A percentile compares a stretch with the other conserved stretches of the same genome.
Evolutionary conservation across 768 basidiomycete species (phyloP).

Genomic region (Chalciporus sphaerocephalus): DNA sequence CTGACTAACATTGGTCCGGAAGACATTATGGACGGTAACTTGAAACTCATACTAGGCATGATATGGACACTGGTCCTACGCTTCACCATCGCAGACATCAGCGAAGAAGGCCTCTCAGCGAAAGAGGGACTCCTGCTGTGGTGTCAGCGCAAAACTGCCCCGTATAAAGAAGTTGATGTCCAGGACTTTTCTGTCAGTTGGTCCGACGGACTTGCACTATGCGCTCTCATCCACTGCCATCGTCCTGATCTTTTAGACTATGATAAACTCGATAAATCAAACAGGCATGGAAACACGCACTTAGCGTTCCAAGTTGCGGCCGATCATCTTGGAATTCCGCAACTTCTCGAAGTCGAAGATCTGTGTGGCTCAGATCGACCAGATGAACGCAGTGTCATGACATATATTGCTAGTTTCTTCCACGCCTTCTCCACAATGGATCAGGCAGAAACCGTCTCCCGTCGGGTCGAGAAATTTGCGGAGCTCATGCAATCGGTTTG

Average conservation of each 20-base stretch:
- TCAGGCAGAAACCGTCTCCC: constrained; percentile 93
- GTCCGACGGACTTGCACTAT: constrained; percentile 93
- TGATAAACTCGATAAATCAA: constrained; percentile 75
- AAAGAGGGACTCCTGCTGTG: constrained; percentile 96
- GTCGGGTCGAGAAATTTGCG: constrained; percentile 92
- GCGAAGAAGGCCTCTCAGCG: constrained; percentile 97
- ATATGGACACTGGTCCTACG: constrained; percentile 98
- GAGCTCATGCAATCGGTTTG: constrained; percentile 93
- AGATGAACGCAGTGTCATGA: constrained; percentile 97
- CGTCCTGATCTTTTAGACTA: constrained; percentile 94
- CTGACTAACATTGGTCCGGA: constrained; percentile 97
- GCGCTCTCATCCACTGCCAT: constrained; percentile 96
- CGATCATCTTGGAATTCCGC: constrained; percentile 89
- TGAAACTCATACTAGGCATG: constrained; percentile 98
- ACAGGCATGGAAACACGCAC: constrained; percentile 77
- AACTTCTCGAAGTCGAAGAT: constrained; percentile 95
- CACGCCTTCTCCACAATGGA: constrained; percentile 98
- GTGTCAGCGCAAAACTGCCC: constrained; percentile 95
- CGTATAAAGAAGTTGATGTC: constrained; percentile 88
- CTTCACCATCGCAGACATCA: constrained; percentile 98
- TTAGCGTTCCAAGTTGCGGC: constrained; percentile 88
- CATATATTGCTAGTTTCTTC: constrained; percentile 95
- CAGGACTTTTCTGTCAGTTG: constrained; percentile 92
- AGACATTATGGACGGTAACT: constrained; percentile 98
- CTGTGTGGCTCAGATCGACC: constrained; percentile 82